Base-by-base conservation (phyloP, 345 rosid genomes). In the Citrus maxima region DNA sequence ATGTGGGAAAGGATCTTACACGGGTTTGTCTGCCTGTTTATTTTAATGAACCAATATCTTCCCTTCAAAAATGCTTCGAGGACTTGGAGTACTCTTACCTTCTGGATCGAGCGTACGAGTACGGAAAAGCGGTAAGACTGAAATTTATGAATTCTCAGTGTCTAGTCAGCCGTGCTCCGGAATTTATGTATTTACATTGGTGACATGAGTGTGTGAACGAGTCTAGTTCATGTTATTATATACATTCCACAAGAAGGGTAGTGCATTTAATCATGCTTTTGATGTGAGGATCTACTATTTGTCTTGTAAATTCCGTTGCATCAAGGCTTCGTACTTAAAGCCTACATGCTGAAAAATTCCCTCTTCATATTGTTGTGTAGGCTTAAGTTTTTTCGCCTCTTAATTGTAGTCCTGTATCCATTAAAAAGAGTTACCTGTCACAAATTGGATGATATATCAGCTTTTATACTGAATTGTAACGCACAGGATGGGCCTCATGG, bases 11-110 rank as follows among this genome's bases (percentile, higher is more conserved):
- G 85, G 99, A 96, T 89, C 95, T 96, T 54, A 88, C 97, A 14
- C 86, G 98, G 84, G 97, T 96, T 79, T 96, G 99, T 79, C 97
- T 96, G 67, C 98, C 99, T 51, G 99, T 96, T 70, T 96, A 89
- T 88, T 96, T 96, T 78, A 96, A 96, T 64, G 99, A 96, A 80
- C 99, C 99, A 28, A 90, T 94, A 80, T 96, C 99, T 63, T 93
- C 99, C 73, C 99, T 96, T 81, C 99, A 96, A 81, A 96, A 94
- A 68, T 96, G 98, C 76, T 96, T 90, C 18, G 99, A 96, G 88
- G 99, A 96, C 81, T 84, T 96, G 75, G 99, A 96, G 86, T 96
- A 96, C 81, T 94, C 99, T 6, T 84, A 90, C 86, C 98, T 96
- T 80, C 81, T 96, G 79, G 99, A 96, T 74, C 88, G 79, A 85